Percentiles rank a stretch among this genome's conserved stretches.
These are phyloP conservation scores for Ambrosia trifida DNA, from an alignment of 129 eudicot species.

Conservation along the genomic window DNA sequence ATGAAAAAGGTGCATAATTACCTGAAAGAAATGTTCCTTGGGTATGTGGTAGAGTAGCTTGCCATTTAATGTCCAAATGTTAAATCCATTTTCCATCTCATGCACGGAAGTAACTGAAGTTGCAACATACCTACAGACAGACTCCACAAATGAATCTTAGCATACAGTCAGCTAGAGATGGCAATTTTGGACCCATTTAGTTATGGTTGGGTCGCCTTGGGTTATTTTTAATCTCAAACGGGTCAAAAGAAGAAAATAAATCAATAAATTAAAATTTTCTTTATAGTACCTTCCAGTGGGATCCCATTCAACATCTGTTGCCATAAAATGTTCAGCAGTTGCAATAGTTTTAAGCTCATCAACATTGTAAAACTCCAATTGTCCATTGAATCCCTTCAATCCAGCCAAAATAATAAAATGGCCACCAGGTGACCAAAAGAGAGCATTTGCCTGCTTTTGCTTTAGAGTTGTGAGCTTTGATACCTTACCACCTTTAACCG, in stretches of 20 bases:
- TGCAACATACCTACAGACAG: slow-evolving; percentile 61
- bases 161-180: too few species aligned
- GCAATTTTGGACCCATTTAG: too few species aligned
- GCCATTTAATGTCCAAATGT: slow-evolving; percentile 84
- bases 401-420: slow-evolving; percentile 81
- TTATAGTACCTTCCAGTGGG: slow-evolving; percentile 77
- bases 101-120: slow-evolving; percentile 83
- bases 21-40: slow-evolving; percentile 91
- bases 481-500: slow-evolving; percentile 73
- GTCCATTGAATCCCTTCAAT: slow-evolving; percentile 78
- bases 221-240: too few species aligned
- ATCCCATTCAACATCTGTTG: slow-evolving; percentile 92
- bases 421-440: slow-evolving; percentile 86
- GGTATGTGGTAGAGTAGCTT: slow-evolving; percentile 68
- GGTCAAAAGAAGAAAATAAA: not conserved
- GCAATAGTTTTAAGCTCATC: slow-evolving; percentile 96
- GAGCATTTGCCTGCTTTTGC: slow-evolving; percentile 83
- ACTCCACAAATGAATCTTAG: not conserved
- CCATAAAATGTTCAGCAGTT: slow-evolving; percentile 78
- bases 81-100: slow-evolving; percentile 93
- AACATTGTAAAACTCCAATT: slow-evolving; percentile 76
- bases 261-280: not conserved
- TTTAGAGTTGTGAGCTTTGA: slow-evolving; percentile 71
- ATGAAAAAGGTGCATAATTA: slow-evolving; percentile 14
- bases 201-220: too few species aligned